Evolutionary conservation across 768 basidiomycete species (phyloP).

Genomic region (Gyrodon lividus): DNA sequence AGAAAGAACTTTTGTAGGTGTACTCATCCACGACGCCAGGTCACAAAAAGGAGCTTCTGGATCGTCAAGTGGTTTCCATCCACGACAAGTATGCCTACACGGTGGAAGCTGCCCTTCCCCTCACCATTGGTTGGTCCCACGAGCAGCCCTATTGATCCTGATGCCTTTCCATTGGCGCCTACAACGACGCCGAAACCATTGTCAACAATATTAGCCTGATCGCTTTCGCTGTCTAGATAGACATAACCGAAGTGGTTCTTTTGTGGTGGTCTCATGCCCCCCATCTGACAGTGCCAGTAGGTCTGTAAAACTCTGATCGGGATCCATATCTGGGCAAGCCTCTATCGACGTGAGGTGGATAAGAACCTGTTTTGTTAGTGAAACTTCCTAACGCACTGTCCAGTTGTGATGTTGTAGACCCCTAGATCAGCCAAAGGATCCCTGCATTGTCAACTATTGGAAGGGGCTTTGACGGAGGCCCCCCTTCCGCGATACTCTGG

Average conservation of each 20-base stretch:
- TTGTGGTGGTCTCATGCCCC: background rate
- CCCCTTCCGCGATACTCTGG: too few species aligned
- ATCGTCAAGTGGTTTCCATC: background rate
- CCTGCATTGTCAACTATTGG: too few species aligned
- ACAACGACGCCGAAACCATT: slow-evolving; percentile 1
- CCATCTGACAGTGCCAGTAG: background rate
- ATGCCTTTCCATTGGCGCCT: background rate
- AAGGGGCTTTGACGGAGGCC: too few species aligned
- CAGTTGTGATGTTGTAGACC: too few species aligned
- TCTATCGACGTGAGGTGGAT: background rate
- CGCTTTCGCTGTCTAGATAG: background rate
- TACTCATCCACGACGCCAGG: background rate
- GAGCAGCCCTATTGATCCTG: background rate
- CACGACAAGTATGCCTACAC: background rate
- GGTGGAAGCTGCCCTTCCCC: background rate
- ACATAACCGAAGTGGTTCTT: background rate
- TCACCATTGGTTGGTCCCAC: background rate
- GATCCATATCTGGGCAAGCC: background rate
- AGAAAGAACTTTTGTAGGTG: background rate
- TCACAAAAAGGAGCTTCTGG: slow-evolving; percentile 1
- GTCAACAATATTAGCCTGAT: background rate
- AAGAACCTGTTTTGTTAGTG: too few species aligned
- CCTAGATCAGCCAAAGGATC: too few species aligned
- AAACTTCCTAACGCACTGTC: too few species aligned
- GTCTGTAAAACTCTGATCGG: background rate